Evolutionary conservation across 2,329 filamentous ascomycete species (phyloP).

Genomic region (Xylariaceae sp.): DNA sequence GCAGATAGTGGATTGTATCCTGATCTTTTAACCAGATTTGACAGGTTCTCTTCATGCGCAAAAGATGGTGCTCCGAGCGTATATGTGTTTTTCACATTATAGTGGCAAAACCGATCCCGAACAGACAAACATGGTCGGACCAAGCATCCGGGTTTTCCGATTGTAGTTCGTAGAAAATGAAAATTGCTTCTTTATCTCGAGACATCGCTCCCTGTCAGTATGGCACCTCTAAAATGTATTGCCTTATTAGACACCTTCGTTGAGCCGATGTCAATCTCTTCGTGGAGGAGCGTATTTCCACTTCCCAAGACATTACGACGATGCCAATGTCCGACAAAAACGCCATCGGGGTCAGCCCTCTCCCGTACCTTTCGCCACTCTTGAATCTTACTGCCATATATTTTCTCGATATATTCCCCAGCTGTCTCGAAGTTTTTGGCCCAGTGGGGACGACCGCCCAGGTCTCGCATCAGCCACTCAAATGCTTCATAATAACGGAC

Average conservation of each 20-base stretch:
- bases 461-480: slow-evolving; percentile 86
- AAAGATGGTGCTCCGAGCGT: neutral
- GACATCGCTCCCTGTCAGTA: slow-evolving; percentile 15
- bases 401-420: slow-evolving; percentile 65
- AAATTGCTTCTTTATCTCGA: slow-evolving; percentile 1
- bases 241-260: slow-evolving; percentile 26
- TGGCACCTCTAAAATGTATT: slow-evolving; percentile 32
- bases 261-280: slow-evolving; percentile 40
- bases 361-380: slow-evolving; percentile 73
- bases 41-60: neutral
- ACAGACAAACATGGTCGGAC: neutral
- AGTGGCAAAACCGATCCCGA: neutral
- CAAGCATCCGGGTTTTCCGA: neutral
- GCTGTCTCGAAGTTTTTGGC: slow-evolving; percentile 84
- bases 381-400: slow-evolving; percentile 73
- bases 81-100: neutral
- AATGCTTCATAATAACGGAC: slow-evolving; percentile 87
- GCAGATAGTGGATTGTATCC: neutral
- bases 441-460: slow-evolving; percentile 86
- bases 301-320: slow-evolving; percentile 66
- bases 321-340: slow-evolving; percentile 94
- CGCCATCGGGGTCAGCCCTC: slow-evolving; percentile 77
- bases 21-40: neutral
- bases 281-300: slow-evolving; percentile 36
- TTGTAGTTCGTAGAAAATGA: neutral